Base-by-base conservation (phyloP, 176 grass and related monocot genomes). In the Tillandsia leiboldiana region DNA sequence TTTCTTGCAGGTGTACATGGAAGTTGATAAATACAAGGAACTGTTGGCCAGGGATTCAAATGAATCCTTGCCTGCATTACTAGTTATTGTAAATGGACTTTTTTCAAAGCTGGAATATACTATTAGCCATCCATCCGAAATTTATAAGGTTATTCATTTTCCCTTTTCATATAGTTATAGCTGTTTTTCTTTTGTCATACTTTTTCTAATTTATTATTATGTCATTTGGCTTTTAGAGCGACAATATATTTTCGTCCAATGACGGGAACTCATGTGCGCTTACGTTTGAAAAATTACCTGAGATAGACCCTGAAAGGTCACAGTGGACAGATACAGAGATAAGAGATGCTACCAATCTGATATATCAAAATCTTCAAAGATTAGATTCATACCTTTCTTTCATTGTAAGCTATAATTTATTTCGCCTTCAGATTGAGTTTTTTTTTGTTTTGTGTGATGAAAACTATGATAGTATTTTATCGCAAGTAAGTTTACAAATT, bases 81-180 rank as follows among this genome's bases (percentile, higher is more conserved):
- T 91, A 28, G 26, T 76, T 49, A 29, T 86, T 66, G 75, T 96
- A 66, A 83, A 96, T 66, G 77, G 27, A 48, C 42, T 82, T 62
- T 88, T 91, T 69, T 84, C 83, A 33, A 91, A 96, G 26, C 75
- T 96, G 70, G 92, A 91, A 73, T 68, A n/a, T 78, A 84, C 88
- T 64, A 49, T 96, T 53, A 74, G 14, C 68, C 84, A 80, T 71
- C 52, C 75, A 29, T 5, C 23, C 78, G 63, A 91, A 83, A 80
- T 84, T 67, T 75, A 74, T 15, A 84, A 77, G 75, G 80, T 51
- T 72, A 48, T 73, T 26, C 48, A 58, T 69, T 77, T 75, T 50
- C 50, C 51, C 12, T 23, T 58, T 68, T 86, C 73, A 11, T 28
- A 17, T 50, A 51, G 63, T 71, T 80, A 28, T 51, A 47, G 50